Conservation (phyloP, 2,329 filamentous ascomycete species). For the Clarireedia homoeocarpa region DNA sequence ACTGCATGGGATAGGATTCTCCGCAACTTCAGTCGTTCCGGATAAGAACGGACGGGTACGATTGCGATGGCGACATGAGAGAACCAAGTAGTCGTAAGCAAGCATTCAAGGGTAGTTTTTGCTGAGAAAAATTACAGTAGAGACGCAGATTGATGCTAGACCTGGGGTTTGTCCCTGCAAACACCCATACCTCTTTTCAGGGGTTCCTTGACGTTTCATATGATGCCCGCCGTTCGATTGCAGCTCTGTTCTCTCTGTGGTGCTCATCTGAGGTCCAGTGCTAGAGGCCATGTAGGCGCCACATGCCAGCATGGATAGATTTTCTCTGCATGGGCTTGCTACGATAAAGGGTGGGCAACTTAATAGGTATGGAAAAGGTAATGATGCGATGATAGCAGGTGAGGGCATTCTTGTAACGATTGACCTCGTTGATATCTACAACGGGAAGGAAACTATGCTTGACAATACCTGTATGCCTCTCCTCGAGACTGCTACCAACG, state of each 20-base stretch:
- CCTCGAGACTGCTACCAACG: neutral
- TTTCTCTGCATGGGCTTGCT: neutral
- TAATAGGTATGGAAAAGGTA: neutral
- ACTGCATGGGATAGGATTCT: neutral
- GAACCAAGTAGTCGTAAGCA: neutral
- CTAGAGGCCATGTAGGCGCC: neutral
- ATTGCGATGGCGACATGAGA: neutral
- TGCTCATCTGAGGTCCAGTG: neutral
- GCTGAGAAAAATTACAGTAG: neutral
- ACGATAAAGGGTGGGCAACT: neutral
- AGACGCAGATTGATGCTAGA: neutral
- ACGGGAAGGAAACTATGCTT: constrained; percentile 5
- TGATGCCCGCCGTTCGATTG: neutral
- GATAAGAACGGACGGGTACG: neutral
- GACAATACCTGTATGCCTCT: neutral
- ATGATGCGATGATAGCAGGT: neutral
- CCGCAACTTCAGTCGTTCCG: neutral
- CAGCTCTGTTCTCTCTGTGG: neutral
- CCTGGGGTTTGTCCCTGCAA: neutral
- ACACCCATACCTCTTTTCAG: neutral
- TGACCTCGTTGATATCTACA: constrained; percentile 4
- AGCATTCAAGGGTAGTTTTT: neutral
- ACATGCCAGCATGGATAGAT: constrained; percentile 1
- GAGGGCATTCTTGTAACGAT: neutral
- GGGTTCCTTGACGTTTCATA: constrained; percentile 3